These are phyloP conservation scores for Hyaloperonospora arabidopsidis DNA, from an alignment of 352 stramenopile genomes.

Conservation along the genomic window DNA sequence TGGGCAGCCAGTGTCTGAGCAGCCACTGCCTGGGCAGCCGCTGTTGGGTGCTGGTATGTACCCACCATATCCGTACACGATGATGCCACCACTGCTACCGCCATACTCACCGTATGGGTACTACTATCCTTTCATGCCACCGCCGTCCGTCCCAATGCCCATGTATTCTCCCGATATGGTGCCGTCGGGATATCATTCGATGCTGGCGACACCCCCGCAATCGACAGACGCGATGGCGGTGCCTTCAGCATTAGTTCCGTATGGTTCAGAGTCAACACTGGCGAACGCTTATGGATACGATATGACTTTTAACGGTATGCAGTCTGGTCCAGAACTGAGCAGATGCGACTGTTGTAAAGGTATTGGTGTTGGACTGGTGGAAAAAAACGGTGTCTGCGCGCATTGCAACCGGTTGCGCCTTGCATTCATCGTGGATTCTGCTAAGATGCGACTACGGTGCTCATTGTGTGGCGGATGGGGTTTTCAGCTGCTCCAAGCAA, in stretches of 20 bases:
- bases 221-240: slow-evolving; percentile 15
- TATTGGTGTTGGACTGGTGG: slow-evolving; percentile 44
- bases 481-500: slow-evolving; percentile 39
- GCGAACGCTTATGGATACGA: slow-evolving; percentile 14
- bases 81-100: slow-evolving; percentile 21
- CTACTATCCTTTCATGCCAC: slow-evolving; percentile 36
- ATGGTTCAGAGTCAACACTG: slow-evolving; percentile 18
- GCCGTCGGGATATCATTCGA: slow-evolving; percentile 21
- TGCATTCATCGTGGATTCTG: slow-evolving; percentile 63
- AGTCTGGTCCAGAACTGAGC: slow-evolving; percentile 28
- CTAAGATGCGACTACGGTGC: slow-evolving; percentile 47
- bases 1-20: slow-evolving; percentile 10
- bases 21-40: slow-evolving; percentile 9
- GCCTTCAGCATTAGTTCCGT: slow-evolving; percentile 32
- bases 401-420: slow-evolving; percentile 64
- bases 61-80: slow-evolving; percentile 33
- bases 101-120: slow-evolving; percentile 29
- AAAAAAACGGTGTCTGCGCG: slow-evolving; percentile 63
- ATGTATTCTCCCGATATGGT: slow-evolving; percentile 26
- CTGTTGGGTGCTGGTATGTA: slow-evolving; percentile 25
- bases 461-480: slow-evolving; percentile 50
- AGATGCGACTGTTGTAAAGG: slow-evolving; percentile 48
- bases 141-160: slow-evolving; percentile 20
- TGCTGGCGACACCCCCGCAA: slow-evolving; percentile 16
- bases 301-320: slow-evolving; percentile 11